Evolutionary conservation across 2,329 filamentous ascomycete genomes (phyloP), one percentile per base, ranked within the genome.

Genomic region (Dryadomyces quercivorus): DNA sequence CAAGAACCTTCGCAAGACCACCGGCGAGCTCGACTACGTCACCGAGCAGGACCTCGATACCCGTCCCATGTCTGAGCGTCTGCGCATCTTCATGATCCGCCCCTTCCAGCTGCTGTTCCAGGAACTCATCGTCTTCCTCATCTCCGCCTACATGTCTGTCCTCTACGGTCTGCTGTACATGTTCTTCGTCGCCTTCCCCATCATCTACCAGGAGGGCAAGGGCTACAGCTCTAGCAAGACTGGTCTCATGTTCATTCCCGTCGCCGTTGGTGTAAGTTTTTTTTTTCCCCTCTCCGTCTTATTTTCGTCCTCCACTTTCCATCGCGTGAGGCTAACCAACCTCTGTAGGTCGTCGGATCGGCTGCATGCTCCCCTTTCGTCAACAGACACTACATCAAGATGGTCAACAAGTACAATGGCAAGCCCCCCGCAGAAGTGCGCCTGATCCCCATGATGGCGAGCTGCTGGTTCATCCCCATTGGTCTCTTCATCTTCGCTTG

Each of bases 91-190:
- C 75, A 72, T 95, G 43, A 65, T 93, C 59, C 81, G 89, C 5
- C 90, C 89, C 1, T 88, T 95, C 71, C 87, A 93, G 71, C 80
- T 95, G 2, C 79, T 95, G 38, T 92, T 93, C 67, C 71, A 78
- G 57, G 89, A 95, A 67, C 81, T 86, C 43, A 95, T 95, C 63
- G 88, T 95, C 50, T 80, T 95, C 60, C 80, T 93, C 63, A 85
- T 95, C 62, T 82, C 84, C 0, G 60, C 94, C 1, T 95, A 94
- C 74, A 94, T 93, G 87, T 85, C 81, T 2, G 86, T 93, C 1
- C 75, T 92, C 13, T 88, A 88, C 66, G 84, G 84, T 10, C 70
- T 87, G 4, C 71, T 86, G 16, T 87, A 87, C 74, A 86, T 88
- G 84, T 87, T 86, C 73, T 87, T 87, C 71, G 75, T 86, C 56